Evolutionary conservation across 116 monocot genomes (phyloP).

Genomic region (Papilionanthe hybrid): DNA sequence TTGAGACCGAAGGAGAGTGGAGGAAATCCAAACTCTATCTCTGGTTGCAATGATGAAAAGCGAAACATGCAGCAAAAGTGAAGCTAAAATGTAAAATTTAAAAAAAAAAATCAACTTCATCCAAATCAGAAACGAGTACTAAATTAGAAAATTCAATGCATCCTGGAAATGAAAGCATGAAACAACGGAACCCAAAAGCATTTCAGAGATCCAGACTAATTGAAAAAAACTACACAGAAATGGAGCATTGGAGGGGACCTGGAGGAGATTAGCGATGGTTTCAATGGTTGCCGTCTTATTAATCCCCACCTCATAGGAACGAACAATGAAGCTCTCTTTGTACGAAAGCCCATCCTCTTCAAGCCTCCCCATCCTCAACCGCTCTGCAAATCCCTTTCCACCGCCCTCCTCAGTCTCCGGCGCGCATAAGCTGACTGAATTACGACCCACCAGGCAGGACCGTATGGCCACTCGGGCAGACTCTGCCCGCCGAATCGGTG

Average conservation of each 20-base stretch:
- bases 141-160: no score
- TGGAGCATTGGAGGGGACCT: constrained; percentile 28
- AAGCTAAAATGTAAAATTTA: no score
- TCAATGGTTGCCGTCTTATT: constrained; percentile 99
- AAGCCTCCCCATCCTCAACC: constrained; percentile 74
- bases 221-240: background rate
- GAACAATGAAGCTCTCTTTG: constrained; percentile 91
- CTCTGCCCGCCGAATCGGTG: background rate
- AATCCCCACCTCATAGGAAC: constrained; percentile 94
- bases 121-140: no score
- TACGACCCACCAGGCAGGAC: constrained; percentile 7
- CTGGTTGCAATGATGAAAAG: no score
- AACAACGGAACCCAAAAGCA: background rate
- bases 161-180: no score
- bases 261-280: constrained; percentile 93
- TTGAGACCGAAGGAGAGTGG: no score
- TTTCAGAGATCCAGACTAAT: constrained; percentile 1
- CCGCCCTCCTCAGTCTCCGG: background rate
- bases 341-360: constrained; percentile 83
- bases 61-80: no score
- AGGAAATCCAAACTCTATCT: no score
- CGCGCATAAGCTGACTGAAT: background rate
- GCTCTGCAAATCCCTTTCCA: constrained; percentile 42
- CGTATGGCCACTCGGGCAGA: background rate
- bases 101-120: background rate